Percentiles rank a stretch among this genome's conserved stretches.
Evolutionary conservation across 2,329 filamentous ascomycete genomes (phyloP).

Genomic region (Claviceps sp.): DNA sequence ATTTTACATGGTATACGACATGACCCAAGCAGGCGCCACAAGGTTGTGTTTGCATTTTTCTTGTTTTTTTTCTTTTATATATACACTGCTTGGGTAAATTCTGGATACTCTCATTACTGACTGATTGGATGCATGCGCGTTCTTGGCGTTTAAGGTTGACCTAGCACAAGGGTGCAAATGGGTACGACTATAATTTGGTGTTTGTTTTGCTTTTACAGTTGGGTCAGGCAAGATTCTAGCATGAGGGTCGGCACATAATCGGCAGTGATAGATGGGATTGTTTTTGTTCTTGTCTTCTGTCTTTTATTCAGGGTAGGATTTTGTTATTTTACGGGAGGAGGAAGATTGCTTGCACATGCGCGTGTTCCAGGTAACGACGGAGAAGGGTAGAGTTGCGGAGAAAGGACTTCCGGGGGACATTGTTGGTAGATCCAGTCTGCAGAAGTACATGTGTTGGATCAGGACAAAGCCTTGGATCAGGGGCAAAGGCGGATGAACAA

Average conservation of each 20-base stretch:
- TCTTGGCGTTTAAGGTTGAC: neutral
- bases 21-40: neutral
- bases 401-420: neutral
- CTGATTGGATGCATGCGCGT: neutral
- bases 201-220: neutral
- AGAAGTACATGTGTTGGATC: neutral
- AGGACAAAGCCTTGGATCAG: too few species aligned
- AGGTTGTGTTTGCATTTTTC: neutral
- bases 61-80: neutral
- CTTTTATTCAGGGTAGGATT: too few species aligned
- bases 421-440: neutral
- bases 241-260: too few species aligned
- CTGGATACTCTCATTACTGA: neutral
- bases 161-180: neutral
- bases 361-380: too few species aligned
- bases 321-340: too few species aligned
- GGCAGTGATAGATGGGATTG: too few species aligned
- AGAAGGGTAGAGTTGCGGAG: too few species aligned
- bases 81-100: neutral
- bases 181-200: neutral
- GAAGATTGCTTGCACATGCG: too few species aligned
- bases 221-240: neutral
- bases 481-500: neutral
- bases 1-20: neutral
- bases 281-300: too few species aligned